Base-by-base conservation (phyloP, 129 eudicot genomes). In the Chrysanthemum lavandulifolium region DNA sequence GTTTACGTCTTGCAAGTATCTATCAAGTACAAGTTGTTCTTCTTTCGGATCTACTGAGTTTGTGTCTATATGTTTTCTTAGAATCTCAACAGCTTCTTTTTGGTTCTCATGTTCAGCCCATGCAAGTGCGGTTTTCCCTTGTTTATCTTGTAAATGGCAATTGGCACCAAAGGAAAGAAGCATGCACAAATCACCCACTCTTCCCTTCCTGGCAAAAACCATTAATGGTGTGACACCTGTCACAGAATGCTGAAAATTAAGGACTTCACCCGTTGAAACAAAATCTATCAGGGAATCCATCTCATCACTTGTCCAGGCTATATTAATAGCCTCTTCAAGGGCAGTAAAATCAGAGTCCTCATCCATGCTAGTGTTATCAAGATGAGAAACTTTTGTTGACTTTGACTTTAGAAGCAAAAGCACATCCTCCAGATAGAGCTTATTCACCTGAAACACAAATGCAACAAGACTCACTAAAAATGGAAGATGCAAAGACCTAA, bases 161-260 rank as follows among this genome's bases (percentile, higher is more conserved):
- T 86, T 82, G 7, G 86, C 99, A 61, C 97, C 99, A 12, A 95
- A 70, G 15, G 99, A 90, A 55, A 95, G 95, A 67, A 95, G 97
- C 93, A 84, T 95, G 79, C 87, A 82, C 67, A 91, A 67, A 81
- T 86, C 94, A 64, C 91, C 86, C 21, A 86, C 87, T 76, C 87
- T 86, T 68, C 97, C 99, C 75, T 88, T 91, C 55, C 76, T 79
- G 13, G 99, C 82, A 78, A 88, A 86, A 57, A 95, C 97, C 97
- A 95, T 95, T 61, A 95, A 73, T n/a, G 99, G 94, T 2, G 99
- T 86, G 19, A 91, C 82, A 78, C 96, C 87, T 11, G 91, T 90
- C 62, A 45, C 68, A 13, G 96, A 88, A 64, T 95, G 97, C 80
- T 85, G 97, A 58, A 76, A 88, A 73, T 91, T 86, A 15, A 82